Base-by-base conservation (phyloP, 179 eudicot genomes). In the Drosera spatulata region DNA sequence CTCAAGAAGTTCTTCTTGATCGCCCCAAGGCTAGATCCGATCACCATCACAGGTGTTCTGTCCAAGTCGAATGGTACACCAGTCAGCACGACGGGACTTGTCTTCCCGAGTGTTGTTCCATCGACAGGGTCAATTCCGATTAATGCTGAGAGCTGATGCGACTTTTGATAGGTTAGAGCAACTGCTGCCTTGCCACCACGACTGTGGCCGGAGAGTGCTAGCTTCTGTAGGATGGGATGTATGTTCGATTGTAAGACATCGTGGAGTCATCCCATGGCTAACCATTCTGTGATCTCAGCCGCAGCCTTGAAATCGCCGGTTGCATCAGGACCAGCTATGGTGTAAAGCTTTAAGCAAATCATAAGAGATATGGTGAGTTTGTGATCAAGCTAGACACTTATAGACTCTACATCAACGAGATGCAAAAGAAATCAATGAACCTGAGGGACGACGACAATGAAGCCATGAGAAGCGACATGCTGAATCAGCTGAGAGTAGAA, bases 101-200 rank as follows among this genome's bases (percentile, higher is more conserved):
- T 86, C 60, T 89, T 95, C 4, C 72, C 80, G 2, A 86, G 87
- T 58, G 63, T 71, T 59, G 74, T 79, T 15, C 95, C 95, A 55
- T 86, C 97, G 6, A 89, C 97, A 0, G 97, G 97, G 54, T 89
- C 97, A 5, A 89, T 68, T 9, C 97, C 97, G 8, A 89, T 77
- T n/a, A 82, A 53, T 15, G 84, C 87, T 15, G 91, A 79, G 33
- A 82, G 33, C 1, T 22, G 53, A 22, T 5, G 67, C 41, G 3
- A 47, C 41, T 58, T 71, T 75, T 0, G 41, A 56, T 1, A 89
- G 63, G 77, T 81, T 2, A 86, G 69, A 8, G 85, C 88, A 43
- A 89, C 86, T 15, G 95, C 86, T 2, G 73, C 83, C 71, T 89
- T 86, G 6, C 91, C 97, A 10, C 97, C 95, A 0, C 96, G 83